Base-by-base conservation (phyloP, 2,329 filamentous ascomycete genomes). In the Fusarium sp. region DNA sequence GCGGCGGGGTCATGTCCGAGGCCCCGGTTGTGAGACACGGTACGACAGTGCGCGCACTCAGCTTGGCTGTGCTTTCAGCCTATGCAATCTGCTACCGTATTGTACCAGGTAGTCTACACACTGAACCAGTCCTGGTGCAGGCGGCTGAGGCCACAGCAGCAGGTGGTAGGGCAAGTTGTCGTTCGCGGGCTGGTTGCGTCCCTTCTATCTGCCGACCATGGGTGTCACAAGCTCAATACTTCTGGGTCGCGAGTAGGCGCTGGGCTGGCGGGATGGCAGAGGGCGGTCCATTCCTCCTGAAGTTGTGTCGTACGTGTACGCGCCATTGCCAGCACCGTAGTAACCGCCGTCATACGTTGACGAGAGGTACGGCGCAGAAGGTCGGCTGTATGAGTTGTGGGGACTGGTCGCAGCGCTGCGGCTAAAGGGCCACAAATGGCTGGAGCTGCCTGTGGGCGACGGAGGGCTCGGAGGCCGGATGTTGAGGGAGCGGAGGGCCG, bases 221-320 rank as follows among this genome's bases (percentile, higher is more conserved):
- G 86, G 86, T 46, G 85, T 87, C 40, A 88, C 85, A 22, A 88
- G 79, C 75, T 88, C 85, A 67, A 88, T 86, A 75, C 85, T 88
- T 75, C 83, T 86, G 31, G 85, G 84, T 42, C 86, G 79, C 64
- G 83, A 79, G 73, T 85, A 85, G 35, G 78, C 77, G 34, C 81
- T 78, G 4, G 85, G 83, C 45, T 81, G 80, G 43, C 86, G 80
- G 9, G 80, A 80, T 12, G 86, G 86, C 24, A 88, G 75, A 7
- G 86, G 86, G 8, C 85, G 79, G 61, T 87, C 85, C 67, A 79
- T 77, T 41, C 77, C 77, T 19, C 65, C 68, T 22, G 72, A 68
- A 29, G 61, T 68, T 31, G 62, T 47, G 24, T 75, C 74, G 54
- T 78, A 75, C 35, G 76, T 77, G 70, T 82, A 82, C 52, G 74